Evolutionary conservation across 1,284 basidiomycete species (phyloP), one percentile per base, ranked within the genome.

Genomic region (Cryptococcus sp.): DNA sequence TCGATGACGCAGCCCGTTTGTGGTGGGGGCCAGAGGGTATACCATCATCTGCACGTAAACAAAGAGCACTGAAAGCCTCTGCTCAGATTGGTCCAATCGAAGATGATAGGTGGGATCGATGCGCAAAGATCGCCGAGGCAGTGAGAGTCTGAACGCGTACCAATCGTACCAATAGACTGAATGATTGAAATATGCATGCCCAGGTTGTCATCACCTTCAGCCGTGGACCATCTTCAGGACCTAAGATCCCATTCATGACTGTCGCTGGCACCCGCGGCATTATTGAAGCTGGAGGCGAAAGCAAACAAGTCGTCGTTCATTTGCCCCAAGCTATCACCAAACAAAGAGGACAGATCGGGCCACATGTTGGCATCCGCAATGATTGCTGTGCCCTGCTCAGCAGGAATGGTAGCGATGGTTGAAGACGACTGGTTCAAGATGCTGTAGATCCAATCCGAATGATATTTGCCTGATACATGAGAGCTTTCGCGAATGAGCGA

Each of bases 31-130:
- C 44, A 26, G 34, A 37, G 16, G 55, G 38, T 17, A 48, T 48
- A 3, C 52, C 52, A 10, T 7, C 44, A 3, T 29, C 26, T 16
- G 29, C 45, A 16, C 43, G 22, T 15, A 40, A 46, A 5, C 49
- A 65, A 23, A 49, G 65, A 13, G 61, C 62, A 45, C 29, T 67
- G 34, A 54, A 55, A 23, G 53, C 45, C 5, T 55, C 54, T 20
- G 50, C 26, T 6, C 40, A 61, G 54, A 67, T 65, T 20, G 29
- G 17, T 10, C 49, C 63, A 16, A 61, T 63, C 19, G 57, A 63
- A 15, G 65, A 67, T 45, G 63, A 67, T 29, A 40, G 65, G 29
- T 67, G 65, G 65, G 57, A 57, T 3, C 22, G 57, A 45, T 64
- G 65, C 38, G 56, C 59, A 48, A 37, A 53, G 26, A 58, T 66